phyloP scores from a whole-genome alignment of 2,329 filamentous ascomycete genomes.

The Alternaria tenuissima region DNA sequence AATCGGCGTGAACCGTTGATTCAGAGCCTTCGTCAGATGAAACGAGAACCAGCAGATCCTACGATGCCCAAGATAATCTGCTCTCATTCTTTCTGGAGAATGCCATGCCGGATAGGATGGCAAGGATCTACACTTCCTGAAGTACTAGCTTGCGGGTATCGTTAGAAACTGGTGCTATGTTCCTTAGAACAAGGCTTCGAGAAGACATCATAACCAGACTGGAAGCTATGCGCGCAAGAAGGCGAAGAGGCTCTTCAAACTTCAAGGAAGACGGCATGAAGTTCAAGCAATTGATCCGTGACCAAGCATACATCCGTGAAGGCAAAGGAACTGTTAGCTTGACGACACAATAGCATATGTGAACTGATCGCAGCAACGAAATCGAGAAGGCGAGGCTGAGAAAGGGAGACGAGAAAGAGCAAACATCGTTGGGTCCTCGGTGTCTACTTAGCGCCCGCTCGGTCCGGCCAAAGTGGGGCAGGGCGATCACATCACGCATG shows the following conservation, averaged over 20 bases:
- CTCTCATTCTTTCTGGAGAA: background rate
- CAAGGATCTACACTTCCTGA: background rate
- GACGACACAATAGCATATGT: background rate
- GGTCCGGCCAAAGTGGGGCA: background rate
- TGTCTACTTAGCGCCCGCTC: background rate
- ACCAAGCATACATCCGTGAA: background rate
- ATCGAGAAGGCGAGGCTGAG: background rate
- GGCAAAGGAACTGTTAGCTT: background rate
- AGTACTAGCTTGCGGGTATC: background rate
- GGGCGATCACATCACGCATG: background rate
- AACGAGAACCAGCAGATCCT: background rate
- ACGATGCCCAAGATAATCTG: background rate
- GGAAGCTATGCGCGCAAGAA: background rate
- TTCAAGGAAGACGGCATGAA: background rate
- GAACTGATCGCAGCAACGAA: background rate
- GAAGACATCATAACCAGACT: background rate
- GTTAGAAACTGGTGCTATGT: background rate
- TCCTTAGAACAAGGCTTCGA: background rate
- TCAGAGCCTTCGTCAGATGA: background rate
- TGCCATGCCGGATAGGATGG: background rate
- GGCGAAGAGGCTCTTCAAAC: background rate
- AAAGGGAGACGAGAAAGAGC: background rate
- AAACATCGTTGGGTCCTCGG: constrained; percentile 4
- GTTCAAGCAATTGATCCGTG: background rate
- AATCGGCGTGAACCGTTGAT: background rate